A percentile compares a stretch with the other conserved stretches of the same genome.
Evolutionary conservation across 805 yeast genomes (phyloP).

Genomic region (Zygoascus biomembranicola): DNA sequence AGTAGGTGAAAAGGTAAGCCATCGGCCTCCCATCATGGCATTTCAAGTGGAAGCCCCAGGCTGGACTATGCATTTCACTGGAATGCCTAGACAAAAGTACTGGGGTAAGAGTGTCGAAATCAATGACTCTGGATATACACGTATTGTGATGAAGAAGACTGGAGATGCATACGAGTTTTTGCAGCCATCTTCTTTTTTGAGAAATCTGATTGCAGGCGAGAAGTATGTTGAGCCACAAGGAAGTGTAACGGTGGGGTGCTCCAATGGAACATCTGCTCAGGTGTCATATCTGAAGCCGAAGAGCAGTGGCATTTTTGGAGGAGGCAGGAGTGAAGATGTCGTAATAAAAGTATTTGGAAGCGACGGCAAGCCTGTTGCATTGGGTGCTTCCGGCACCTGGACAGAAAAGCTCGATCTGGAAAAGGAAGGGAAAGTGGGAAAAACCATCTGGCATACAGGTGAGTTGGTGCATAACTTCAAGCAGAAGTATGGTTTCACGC

Average conservation of each 20-base stretch:
- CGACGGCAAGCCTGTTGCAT: slow-evolving; percentile 21
- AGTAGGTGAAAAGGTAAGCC: slow-evolving; percentile 78
- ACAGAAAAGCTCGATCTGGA: slow-evolving; percentile 45
- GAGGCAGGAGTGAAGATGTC: slow-evolving; percentile 60
- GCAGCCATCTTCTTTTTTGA: slow-evolving; percentile 73
- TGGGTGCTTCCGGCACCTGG: slow-evolving; percentile 62
- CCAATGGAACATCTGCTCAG: slow-evolving; percentile 59
- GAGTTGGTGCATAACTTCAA: slow-evolving; percentile 48
- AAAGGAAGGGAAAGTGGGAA: slow-evolving; percentile 11
- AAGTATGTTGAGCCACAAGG: slow-evolving; percentile 84
- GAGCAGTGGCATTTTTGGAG: slow-evolving; percentile 76
- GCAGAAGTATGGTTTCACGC: slow-evolving; percentile 77
- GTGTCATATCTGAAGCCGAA: slow-evolving; percentile 63
- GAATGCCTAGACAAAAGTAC: slow-evolving; percentile 63
- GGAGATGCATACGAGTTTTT: slow-evolving; percentile 73
- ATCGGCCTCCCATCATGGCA: slow-evolving; percentile 82
- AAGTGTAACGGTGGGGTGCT: slow-evolving; percentile 54
- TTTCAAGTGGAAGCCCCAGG: slow-evolving; percentile 57
- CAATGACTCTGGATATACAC: slow-evolving; percentile 61
- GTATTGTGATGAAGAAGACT: slow-evolving; percentile 45
- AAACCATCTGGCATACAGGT: slow-evolving; percentile 62
- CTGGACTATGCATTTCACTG: slow-evolving; percentile 46
- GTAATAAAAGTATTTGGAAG: slow-evolving; percentile 27
- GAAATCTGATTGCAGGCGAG: slow-evolving; percentile 91
- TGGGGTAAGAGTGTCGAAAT: slow-evolving; percentile 94